These are phyloP conservation scores for Eucalyptus caleyi DNA, from an alignment of 345 rosid species.

Conservation along the genomic window DNA sequence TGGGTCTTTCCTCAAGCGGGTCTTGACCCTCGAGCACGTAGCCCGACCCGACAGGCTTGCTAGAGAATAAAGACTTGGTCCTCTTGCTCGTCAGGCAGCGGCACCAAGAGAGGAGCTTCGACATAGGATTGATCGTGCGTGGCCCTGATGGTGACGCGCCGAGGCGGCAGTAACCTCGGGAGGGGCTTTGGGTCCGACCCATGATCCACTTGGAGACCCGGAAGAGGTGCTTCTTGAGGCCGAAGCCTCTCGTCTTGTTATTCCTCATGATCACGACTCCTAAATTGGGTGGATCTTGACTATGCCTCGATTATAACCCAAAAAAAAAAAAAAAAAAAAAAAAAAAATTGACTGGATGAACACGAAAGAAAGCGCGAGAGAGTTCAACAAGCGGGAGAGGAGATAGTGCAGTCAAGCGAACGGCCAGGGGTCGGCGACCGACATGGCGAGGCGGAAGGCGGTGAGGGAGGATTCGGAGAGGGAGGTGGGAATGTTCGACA, in stretches of 20 bases:
- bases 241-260: slow-evolving; percentile 41
- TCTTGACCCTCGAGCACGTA: not conserved
- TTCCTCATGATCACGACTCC: slow-evolving; percentile 6
- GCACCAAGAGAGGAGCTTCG: slow-evolving; percentile 49
- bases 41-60: not conserved
- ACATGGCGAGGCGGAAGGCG: slow-evolving; percentile 24
- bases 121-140: slow-evolving; percentile 3
- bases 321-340: too few species aligned
- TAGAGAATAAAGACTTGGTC: not conserved
- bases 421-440: slow-evolving; percentile 45
- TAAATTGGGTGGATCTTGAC: not conserved
- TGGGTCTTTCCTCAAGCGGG: slow-evolving; percentile 9
- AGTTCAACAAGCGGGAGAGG: not conserved
- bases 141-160: not conserved
- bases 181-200: not conserved
- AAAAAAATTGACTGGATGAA: not conserved
- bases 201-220: slow-evolving; percentile 39
- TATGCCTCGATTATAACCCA: too few species aligned
- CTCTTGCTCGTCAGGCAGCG: slow-evolving; percentile 36
- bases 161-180: not conserved
- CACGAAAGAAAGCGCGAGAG: not conserved
- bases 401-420: slow-evolving; percentile 12
- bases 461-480: not conserved
- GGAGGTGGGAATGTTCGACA: not conserved
- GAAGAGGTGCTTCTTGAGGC: slow-evolving; percentile 31